These are phyloP conservation scores for Houttuynia cordata DNA, from an alignment of 164 flowering plant species.

Conservation along the genomic window DNA sequence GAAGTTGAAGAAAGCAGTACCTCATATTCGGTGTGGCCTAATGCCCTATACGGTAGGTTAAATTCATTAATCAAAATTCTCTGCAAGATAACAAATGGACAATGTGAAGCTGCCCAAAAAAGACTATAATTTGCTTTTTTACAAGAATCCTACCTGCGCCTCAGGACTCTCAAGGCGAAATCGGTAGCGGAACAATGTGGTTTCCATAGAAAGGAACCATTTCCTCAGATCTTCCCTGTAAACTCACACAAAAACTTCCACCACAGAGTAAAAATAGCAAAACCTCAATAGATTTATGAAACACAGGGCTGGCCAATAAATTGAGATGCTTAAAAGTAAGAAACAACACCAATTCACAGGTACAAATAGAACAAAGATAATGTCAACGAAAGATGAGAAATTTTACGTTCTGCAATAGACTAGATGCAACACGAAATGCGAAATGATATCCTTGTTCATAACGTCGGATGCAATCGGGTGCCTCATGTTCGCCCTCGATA, in stretches of 20 bases:
- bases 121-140: neutral
- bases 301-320: neutral
- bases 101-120: neutral
- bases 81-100: constrained; percentile 13
- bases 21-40: constrained; percentile 61
- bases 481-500: constrained; percentile 70
- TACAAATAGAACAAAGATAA: no score
- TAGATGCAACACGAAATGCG: constrained; percentile 82
- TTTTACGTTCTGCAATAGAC: constrained; percentile 87
- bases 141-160: constrained; percentile 37
- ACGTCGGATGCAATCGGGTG: constrained; percentile 44
- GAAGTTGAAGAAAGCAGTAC: constrained; percentile 18
- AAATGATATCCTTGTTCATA: constrained; percentile 67
- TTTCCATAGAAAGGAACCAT: constrained; percentile 87
- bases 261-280: neutral
- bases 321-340: no score
- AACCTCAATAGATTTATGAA: neutral
- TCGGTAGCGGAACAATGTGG: constrained; percentile 63
- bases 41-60: constrained; percentile 52
- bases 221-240: constrained; percentile 78
- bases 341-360: no score
- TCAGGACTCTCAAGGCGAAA: constrained; percentile 38
- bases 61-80: constrained; percentile 55
- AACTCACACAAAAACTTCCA: neutral
- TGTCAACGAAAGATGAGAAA: neutral